phyloP scores from a whole-genome alignment of 1,284 basidiomycete species.

The Mrakiaceae sp. region DNA sequence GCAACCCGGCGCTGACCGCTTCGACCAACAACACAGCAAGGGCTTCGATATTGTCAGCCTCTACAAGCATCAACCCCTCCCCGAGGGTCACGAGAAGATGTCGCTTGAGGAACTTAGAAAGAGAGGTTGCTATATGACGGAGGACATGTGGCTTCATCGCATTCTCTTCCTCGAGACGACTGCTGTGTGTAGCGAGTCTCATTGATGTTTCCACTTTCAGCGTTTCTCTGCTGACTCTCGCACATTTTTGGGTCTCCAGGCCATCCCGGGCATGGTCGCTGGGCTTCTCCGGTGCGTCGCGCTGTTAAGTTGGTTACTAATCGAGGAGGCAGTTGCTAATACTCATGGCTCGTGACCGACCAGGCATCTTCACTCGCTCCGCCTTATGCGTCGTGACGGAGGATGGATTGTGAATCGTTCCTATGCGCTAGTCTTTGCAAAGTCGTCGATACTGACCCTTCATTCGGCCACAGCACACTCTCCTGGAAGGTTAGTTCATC shows the following conservation, averaged over 20 bases:
- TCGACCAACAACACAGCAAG: slow-evolving; percentile 30
- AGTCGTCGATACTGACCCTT: no score
- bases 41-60: slow-evolving; percentile 24
- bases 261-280: slow-evolving; percentile 78
- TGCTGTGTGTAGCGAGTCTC: slow-evolving; percentile 48
- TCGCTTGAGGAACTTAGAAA: slow-evolving; percentile 57
- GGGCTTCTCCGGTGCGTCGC: slow-evolving; percentile 63
- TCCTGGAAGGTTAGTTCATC: slow-evolving; percentile 44
- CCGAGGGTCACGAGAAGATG: slow-evolving; percentile 47
- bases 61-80: slow-evolving; percentile 34
- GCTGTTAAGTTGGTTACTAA: no score
- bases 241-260: neutral
- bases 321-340: no score
- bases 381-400: slow-evolving; percentile 60
- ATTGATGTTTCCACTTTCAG: slow-evolving; percentile 20
- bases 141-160: slow-evolving; percentile 59
- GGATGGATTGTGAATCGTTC: slow-evolving; percentile 52
- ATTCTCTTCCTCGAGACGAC: slow-evolving; percentile 82
- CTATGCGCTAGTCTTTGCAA: no score
- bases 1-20: no score
- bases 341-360: neutral
- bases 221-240: neutral
- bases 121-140: slow-evolving; percentile 58
- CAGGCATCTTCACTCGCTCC: slow-evolving; percentile 18
- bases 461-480: slow-evolving; percentile 40